Percentiles rank a stretch among this genome's conserved stretches.
phyloP scores from a whole-genome alignment of 2,329 filamentous ascomycete genomes.

The Colletotrichum tofieldiae region DNA sequence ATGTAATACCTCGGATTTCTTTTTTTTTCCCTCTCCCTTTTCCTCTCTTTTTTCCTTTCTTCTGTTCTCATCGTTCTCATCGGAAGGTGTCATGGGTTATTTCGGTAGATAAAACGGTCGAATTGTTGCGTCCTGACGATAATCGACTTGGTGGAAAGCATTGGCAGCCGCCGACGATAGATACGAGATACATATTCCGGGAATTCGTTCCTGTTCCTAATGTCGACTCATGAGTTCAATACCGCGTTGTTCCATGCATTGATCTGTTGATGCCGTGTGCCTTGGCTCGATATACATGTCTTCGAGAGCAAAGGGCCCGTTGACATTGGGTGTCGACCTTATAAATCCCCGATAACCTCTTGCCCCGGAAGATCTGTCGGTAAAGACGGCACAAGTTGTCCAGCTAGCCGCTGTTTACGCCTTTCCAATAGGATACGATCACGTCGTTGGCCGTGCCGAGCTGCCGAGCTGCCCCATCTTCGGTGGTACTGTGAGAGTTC shows the following conservation, averaged over 20 bases:
- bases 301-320: background rate
- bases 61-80: constrained; percentile 29
- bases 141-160: constrained; percentile 21
- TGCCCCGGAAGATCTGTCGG: background rate
- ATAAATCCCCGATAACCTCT: background rate
- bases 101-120: constrained; percentile 40
- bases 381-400: constrained; percentile 20
- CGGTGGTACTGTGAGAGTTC: background rate
- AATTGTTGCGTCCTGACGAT: constrained; percentile 26
- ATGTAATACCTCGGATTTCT: constrained; percentile 29
- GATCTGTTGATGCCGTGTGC: background rate
- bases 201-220: constrained; percentile 13
- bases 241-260: background rate
- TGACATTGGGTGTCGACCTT: background rate
- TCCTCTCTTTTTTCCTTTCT: constrained; percentile 7
- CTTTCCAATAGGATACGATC: constrained; percentile 1
- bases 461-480: constrained; percentile 23
- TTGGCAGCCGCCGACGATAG: constrained; percentile 30
- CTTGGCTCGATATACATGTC: background rate
- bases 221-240: background rate
- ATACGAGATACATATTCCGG: constrained; percentile 25
- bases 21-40: background rate
- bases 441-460: constrained; percentile 27
- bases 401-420: constrained; percentile 5
- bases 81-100: constrained; percentile 33